These are phyloP conservation scores for Trichomonas gallinae DNA, from an alignment of 208 protist species.

Conservation along the genomic window DNA sequence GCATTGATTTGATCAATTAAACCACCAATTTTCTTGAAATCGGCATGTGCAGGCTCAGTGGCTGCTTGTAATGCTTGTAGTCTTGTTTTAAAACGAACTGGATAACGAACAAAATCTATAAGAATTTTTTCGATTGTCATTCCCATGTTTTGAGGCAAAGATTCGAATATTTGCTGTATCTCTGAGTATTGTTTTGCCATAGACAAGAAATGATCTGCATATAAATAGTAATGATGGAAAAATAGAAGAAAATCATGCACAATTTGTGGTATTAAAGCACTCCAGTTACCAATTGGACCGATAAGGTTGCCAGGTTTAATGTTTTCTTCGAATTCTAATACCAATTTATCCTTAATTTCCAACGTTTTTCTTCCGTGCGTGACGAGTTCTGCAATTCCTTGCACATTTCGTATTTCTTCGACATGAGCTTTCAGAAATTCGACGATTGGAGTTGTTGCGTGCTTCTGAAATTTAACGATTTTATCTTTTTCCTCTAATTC, in stretches of 20 bases:
- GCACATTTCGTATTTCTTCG: neutral
- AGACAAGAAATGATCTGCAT: neutral
- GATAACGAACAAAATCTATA: neutral
- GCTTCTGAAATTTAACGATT: neutral
- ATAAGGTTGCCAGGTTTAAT: neutral
- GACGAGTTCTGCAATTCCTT: neutral
- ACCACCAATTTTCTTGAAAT: neutral
- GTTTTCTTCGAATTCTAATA: neutral
- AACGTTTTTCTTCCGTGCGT: neutral
- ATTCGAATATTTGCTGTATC: neutral
- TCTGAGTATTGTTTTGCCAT: neutral
- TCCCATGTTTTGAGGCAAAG: neutral
- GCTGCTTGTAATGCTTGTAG: neutral
- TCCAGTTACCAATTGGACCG: conserved; percentile 6
- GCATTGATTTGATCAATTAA: neutral
- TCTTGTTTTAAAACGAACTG: neutral
- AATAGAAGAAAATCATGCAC: neutral
- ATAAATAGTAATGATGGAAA: conserved; percentile 17
- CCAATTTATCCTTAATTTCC: neutral
- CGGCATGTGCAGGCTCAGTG: neutral
- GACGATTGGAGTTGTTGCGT: neutral
- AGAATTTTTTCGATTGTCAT: neutral
- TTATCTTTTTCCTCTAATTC: neutral
- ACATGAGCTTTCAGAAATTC: neutral
- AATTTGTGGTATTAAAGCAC: neutral